These are phyloP conservation scores for Micromonas commoda DNA, from an alignment of 139 green algal species.

Conservation along the genomic window DNA sequence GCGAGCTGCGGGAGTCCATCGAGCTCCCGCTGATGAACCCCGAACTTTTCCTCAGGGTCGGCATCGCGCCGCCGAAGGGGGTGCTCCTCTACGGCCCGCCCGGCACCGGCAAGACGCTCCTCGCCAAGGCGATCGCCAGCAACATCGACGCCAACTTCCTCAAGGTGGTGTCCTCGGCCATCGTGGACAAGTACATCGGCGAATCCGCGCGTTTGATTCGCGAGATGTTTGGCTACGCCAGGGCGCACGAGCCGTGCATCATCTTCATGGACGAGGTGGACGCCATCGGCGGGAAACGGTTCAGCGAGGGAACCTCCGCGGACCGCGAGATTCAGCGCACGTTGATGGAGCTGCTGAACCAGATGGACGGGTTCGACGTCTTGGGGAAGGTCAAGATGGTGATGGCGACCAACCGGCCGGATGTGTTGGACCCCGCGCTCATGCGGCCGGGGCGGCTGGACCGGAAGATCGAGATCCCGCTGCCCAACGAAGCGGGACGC, in stretches of 20 bases:
- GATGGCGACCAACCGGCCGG: slow-evolving; percentile 59
- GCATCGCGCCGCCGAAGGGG: slow-evolving; percentile 95
- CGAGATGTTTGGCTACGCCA: slow-evolving; percentile 97
- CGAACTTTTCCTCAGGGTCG: slow-evolving; percentile 94
- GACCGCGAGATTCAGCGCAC: slow-evolving; percentile 99
- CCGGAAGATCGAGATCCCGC: slow-evolving; percentile 98
- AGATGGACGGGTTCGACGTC: slow-evolving; percentile 96
- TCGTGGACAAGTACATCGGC: slow-evolving; percentile 99
- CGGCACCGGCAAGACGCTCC: slow-evolving; percentile 75
- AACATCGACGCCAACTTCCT: slow-evolving; percentile 89
- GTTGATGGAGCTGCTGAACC: slow-evolving; percentile 97
- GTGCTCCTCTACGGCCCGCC: slow-evolving; percentile 53
- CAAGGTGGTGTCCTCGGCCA: slow-evolving; percentile 92
- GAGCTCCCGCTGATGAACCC: slow-evolving; percentile 99
- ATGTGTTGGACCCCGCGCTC: slow-evolving; percentile 95
- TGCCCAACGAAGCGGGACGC: slow-evolving; percentile 91
- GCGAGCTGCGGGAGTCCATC: slow-evolving; percentile 90
- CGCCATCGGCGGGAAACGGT: slow-evolving; percentile 92
- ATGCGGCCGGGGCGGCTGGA: slow-evolving; percentile 91
- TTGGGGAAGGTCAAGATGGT: slow-evolving; percentile 81
- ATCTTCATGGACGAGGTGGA: slow-evolving; percentile 78
- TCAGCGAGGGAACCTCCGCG: slow-evolving; percentile 92
- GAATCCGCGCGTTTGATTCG: slow-evolving; percentile 91
- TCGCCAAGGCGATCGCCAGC: slow-evolving; percentile 78
- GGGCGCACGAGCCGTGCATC: slow-evolving; percentile 79